Base-by-base conservation (phyloP, 2,329 filamentous ascomycete genomes). In the Paramyrothecium roridum region DNA sequence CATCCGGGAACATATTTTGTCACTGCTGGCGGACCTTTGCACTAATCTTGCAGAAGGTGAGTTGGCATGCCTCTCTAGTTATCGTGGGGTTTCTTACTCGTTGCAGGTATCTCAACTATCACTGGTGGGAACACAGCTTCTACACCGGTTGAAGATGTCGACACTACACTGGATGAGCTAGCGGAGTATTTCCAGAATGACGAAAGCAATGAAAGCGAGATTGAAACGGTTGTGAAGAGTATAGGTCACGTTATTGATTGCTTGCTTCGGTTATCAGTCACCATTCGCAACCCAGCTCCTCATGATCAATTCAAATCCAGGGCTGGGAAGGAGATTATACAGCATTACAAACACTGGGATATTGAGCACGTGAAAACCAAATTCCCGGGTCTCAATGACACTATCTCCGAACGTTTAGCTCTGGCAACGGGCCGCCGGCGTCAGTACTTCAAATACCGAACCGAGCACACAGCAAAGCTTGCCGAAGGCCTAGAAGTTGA, bases 1-100 rank as follows among this genome's bases (percentile, higher is more conserved):
- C 17, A 59, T 63, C 22, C 49, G 52, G 3, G 45, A 48, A 3
- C 59, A 64, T 30, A 37, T 52, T 34, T 17, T 56, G 10, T 54
- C 55, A 16, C 20, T 56, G 17, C 52, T 56, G 8, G 17, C 40
- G 13, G 52, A 54, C 22, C 48, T 54, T 10, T 48, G 11, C 13
- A n/a, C 13, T 4, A 48, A 52, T 2, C 23, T 56, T 48, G 19
- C 48, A 7, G 37, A 56, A 33, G 37, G 48, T n/a, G 43, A 16
- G 52, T 19, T 52, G 8, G 17, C 11, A 40, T 43, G 6, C 13
- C 13, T 4, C 37, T 13, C 33, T 10, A 37, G 16, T 16, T 37
- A n/a, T 16, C 33, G 8, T 37, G 33, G 8, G 16, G 37, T 8
- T 13, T 43, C 37, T 43, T 43, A 43, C 16, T 8, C 13, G 20